A percentile compares a stretch with the other conserved stretches of the same genome.
These are phyloP conservation scores for Chalciporus piperatoides DNA, from an alignment of 1,284 basidiomycete species.

Conservation along the genomic window DNA sequence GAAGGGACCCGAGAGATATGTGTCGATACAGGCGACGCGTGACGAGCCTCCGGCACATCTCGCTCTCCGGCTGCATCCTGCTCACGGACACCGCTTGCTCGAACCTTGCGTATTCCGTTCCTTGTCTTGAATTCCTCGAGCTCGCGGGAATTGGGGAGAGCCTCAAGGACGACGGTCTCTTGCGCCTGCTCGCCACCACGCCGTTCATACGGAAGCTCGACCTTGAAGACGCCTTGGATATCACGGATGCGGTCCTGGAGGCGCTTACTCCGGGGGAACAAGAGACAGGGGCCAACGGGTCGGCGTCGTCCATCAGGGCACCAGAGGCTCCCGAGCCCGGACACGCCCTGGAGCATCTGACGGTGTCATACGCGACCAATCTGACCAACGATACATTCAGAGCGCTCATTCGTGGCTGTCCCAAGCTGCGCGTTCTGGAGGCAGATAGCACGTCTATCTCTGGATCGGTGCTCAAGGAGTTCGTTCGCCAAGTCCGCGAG, in stretches of 20 bases:
- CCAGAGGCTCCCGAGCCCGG: conserved; percentile 42
- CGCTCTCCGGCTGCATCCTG: conserved; percentile 69
- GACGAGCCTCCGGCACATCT: conserved; percentile 74
- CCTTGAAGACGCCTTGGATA: conserved; percentile 75
- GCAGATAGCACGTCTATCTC: conserved; percentile 77
- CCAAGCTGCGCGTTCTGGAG: conserved; percentile 63
- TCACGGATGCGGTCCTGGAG: conserved; percentile 70
- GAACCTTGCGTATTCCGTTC: conserved; percentile 69
- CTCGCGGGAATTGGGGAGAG: conserved; percentile 72
- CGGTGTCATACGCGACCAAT: conserved; percentile 64
- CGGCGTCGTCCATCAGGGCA: conserved; percentile 7
- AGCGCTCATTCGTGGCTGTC: conserved; percentile 61
- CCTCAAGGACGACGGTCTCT: conserved; percentile 66
- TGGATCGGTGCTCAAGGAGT: conserved; percentile 60
- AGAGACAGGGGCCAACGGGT: background rate
- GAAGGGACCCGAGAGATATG: conserved; percentile 52
- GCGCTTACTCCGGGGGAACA: conserved; percentile 54
- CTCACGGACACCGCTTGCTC: conserved; percentile 74
- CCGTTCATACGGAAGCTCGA: conserved; percentile 75
- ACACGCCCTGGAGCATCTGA: conserved; percentile 67
- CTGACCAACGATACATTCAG: conserved; percentile 63
- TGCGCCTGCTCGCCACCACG: conserved; percentile 68
- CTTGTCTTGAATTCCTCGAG: conserved; percentile 78
- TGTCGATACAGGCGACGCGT: conserved; percentile 57
- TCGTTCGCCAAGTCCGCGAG: conserved; percentile 53